These are phyloP conservation scores for Aphanomyces astaci DNA, from an alignment of 352 stramenopile species.

Conservation along the genomic window DNA sequence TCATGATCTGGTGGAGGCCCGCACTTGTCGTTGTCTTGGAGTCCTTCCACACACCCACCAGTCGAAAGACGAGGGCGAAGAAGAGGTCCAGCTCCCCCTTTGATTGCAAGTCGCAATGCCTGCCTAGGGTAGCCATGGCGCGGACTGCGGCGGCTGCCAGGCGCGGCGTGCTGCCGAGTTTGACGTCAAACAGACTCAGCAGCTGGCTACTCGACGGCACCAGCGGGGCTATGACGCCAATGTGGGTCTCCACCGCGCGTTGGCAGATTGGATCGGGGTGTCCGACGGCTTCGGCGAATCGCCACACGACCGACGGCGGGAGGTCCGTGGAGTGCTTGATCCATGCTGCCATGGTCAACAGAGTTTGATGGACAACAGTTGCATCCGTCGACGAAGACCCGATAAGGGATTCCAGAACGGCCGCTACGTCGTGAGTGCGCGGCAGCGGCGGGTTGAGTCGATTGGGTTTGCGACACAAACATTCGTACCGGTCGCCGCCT, in stretches of 20 bases:
- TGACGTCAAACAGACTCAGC: background rate
- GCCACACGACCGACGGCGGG: background rate
- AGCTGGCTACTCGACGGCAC: background rate
- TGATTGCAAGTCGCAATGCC: constrained; percentile 30
- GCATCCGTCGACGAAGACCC: background rate
- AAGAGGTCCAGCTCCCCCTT: constrained; percentile 35
- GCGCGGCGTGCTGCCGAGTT: background rate
- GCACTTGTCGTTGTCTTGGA: constrained; percentile 27
- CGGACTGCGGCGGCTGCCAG: background rate
- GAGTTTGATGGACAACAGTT: background rate
- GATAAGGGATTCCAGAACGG: background rate
- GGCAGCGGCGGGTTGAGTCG: background rate
- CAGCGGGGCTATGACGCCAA: background rate
- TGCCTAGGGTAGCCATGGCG: constrained; percentile 36
- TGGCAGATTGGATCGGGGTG: background rate
- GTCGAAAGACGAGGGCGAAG: constrained; percentile 42
- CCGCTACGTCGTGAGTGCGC: background rate
- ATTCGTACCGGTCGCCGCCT: no score
- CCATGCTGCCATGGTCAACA: constrained; percentile 3
- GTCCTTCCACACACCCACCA: constrained; percentile 48
- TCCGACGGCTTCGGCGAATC: constrained; percentile 4
- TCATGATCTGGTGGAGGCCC: constrained; percentile 38
- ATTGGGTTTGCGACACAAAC: background rate
- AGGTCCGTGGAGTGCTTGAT: constrained; percentile 4
- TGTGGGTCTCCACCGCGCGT: background rate